phyloP scores from a whole-genome alignment of 2,329 filamentous ascomycete species.

The Cytospora chrysosperma region DNA sequence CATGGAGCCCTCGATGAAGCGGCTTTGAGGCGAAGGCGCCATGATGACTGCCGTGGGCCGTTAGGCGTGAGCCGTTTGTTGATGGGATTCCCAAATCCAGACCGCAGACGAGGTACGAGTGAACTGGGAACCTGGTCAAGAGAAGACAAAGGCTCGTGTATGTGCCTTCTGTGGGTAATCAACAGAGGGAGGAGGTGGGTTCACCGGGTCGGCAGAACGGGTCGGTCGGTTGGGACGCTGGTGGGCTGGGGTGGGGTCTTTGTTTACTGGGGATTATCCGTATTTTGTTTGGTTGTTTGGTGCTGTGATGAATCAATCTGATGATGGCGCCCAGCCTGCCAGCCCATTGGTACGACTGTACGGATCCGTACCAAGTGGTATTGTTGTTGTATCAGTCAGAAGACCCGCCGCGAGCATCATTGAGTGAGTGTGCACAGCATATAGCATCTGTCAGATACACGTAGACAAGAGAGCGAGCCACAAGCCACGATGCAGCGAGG shows the following conservation, averaged over 20 bases:
- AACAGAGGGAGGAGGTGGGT: neutral
- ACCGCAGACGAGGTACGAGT: neutral
- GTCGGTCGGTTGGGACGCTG: neutral
- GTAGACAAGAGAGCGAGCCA: neutral
- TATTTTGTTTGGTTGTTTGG: neutral
- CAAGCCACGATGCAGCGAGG: neutral
- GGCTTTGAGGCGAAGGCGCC: slow-evolving; percentile 37
- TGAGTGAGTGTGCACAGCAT: too few relatives aligned
- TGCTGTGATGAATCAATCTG: neutral
- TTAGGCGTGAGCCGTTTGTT: slow-evolving; percentile 1
- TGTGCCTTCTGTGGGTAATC: neutral
- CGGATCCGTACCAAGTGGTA: too few relatives aligned
- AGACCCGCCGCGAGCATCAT: neutral
- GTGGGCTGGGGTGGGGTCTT: neutral
- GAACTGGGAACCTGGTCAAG: neutral
- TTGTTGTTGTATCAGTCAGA: too few relatives aligned
- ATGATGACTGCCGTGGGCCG: slow-evolving; percentile 20
- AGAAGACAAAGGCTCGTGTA: neutral
- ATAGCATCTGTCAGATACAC: neutral
- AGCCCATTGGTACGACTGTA: neutral
- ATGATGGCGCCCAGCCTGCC: neutral
- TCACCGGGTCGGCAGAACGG: neutral
- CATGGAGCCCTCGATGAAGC: slow-evolving; percentile 82
- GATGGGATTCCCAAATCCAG: slow-evolving; percentile 5
- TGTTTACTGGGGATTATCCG: neutral